Conservation (phyloP, 768 basidiomycete species). For the Heimioporus sp. region DNA sequence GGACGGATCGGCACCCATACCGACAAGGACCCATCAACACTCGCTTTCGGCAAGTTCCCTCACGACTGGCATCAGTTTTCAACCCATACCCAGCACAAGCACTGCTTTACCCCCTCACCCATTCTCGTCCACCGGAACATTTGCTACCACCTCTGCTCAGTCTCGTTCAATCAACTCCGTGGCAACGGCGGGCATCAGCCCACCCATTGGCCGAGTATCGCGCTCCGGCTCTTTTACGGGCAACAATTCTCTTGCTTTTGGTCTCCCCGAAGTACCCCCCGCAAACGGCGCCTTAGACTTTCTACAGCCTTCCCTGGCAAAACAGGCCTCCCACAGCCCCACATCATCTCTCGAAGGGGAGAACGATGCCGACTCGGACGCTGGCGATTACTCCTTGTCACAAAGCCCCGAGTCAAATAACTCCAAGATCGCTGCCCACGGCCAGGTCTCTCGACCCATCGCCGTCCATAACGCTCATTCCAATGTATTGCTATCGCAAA, state of each 20-base stretch:
- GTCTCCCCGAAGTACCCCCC: constrained; percentile 31
- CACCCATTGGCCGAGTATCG: constrained; percentile 51
- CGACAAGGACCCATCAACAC: constrained; percentile 31
- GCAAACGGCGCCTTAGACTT: constrained; percentile 29
- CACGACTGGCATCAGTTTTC: constrained; percentile 24
- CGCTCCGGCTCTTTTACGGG: constrained; percentile 57
- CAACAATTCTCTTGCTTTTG: constrained; percentile 39
- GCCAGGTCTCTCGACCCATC: constrained; percentile 17
- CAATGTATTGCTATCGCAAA: constrained; percentile 12
- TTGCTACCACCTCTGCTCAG: constrained; percentile 27
- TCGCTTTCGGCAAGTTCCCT: constrained; percentile 31
- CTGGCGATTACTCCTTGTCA: constrained; percentile 29
- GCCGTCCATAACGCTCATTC: constrained; percentile 15
- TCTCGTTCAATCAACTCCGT: constrained; percentile 16
- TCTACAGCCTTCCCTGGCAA: constrained; percentile 22
- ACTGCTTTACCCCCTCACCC: constrained; percentile 27
- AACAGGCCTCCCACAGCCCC: constrained; percentile 22
- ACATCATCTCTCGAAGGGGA: constrained; percentile 50
- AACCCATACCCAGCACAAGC: constrained; percentile 33
- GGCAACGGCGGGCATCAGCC: constrained; percentile 27
- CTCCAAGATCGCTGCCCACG: constrained; percentile 21
- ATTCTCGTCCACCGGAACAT: constrained; percentile 32
- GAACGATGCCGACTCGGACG: constrained; percentile 47
- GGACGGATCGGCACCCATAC: constrained; percentile 26
- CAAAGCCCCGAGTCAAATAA: constrained; percentile 30